A percentile compares a stretch with the other conserved stretches of the same genome.
phyloP scores from a whole-genome alignment of 2,329 filamentous ascomycete species.

The Talaromyces sp. region DNA sequence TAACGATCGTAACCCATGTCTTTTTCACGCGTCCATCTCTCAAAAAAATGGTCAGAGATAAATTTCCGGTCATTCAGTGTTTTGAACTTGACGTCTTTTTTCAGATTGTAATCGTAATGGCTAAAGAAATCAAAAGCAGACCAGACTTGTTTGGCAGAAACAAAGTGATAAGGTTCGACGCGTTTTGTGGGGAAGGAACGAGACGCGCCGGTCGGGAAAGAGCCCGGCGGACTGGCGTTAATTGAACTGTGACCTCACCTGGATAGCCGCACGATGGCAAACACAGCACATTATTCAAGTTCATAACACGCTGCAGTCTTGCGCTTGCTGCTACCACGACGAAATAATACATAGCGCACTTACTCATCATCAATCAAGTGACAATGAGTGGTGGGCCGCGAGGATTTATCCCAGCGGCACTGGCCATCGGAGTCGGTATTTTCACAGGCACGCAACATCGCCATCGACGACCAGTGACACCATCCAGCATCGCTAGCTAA shows the following conservation, averaged over 20 bases:
- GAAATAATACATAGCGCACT: neutral
- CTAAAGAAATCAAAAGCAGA: neutral
- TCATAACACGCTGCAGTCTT: neutral
- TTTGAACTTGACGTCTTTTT: neutral
- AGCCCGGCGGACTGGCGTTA: neutral
- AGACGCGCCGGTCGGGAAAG: constrained; percentile 4
- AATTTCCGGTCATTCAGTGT: neutral
- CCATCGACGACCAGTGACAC: neutral
- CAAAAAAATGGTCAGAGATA: neutral
- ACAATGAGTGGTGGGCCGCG: constrained; percentile 28
- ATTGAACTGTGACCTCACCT: constrained; percentile 7
- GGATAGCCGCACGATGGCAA: neutral
- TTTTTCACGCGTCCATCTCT: constrained; percentile 16
- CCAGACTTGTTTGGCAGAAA: neutral
- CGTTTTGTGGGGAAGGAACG: constrained; percentile 10
- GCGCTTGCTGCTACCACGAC: neutral
- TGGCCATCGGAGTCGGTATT: constrained; percentile 38
- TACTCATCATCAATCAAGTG: neutral
- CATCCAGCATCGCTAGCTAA: constrained; percentile 11
- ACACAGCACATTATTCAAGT: neutral
- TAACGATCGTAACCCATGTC: constrained; percentile 32
- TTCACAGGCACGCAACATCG: constrained; percentile 28
- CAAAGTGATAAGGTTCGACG: constrained; percentile 9
- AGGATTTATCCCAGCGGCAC: constrained; percentile 31
- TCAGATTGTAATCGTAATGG: neutral